A percentile compares a stretch with the other conserved stretches of the same genome.
Evolutionary conservation across 2,329 filamentous ascomycete species (phyloP).

Genomic region (Alternaria panax): DNA sequence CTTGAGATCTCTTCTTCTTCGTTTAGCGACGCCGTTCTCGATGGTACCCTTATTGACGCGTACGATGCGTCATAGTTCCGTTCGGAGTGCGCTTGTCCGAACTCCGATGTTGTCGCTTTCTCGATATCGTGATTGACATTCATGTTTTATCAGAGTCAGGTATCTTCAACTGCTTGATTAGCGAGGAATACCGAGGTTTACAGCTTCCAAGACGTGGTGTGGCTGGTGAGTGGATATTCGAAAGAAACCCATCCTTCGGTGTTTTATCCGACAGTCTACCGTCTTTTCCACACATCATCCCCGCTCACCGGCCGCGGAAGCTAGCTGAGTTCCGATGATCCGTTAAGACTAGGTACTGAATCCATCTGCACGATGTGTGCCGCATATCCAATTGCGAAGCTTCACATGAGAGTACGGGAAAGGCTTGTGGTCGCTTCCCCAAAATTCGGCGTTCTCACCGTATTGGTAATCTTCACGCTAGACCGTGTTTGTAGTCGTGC

Average conservation of each 20-base stretch:
- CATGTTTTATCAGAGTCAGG: not conserved
- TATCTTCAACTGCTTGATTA: too few relatives aligned
- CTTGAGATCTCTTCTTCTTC: constrained; percentile 18
- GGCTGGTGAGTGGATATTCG: constrained; percentile 1
- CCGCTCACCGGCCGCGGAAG: constrained; percentile 31
- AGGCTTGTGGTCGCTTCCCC: constrained; percentile 1
- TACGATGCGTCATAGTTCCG: constrained; percentile 9
- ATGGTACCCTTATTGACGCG: constrained; percentile 11
- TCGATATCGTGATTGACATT: constrained; percentile 22
- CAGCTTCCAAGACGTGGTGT: not conserved
- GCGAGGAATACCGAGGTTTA: not conserved
- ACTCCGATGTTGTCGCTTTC: constrained; percentile 14
- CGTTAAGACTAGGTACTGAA: not conserved
- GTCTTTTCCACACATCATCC: constrained; percentile 1
- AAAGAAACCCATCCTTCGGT: constrained; percentile 8
- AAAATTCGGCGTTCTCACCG: constrained; percentile 13
- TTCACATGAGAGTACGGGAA: not conserved
- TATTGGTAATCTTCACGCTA: constrained; percentile 8
- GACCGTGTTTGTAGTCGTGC: too few relatives aligned
- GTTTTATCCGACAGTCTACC: constrained; percentile 19
- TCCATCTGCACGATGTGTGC: not conserved
- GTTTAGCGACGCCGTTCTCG: not conserved
- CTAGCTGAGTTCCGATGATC: constrained; percentile 17
- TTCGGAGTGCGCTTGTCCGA: constrained; percentile 1
- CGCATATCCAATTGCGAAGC: constrained; percentile 3